Evolutionary conservation across 1,284 basidiomycete genomes (phyloP), one percentile per base, ranked within the genome.

Genomic region (Hortiboletus rubellus): DNA sequence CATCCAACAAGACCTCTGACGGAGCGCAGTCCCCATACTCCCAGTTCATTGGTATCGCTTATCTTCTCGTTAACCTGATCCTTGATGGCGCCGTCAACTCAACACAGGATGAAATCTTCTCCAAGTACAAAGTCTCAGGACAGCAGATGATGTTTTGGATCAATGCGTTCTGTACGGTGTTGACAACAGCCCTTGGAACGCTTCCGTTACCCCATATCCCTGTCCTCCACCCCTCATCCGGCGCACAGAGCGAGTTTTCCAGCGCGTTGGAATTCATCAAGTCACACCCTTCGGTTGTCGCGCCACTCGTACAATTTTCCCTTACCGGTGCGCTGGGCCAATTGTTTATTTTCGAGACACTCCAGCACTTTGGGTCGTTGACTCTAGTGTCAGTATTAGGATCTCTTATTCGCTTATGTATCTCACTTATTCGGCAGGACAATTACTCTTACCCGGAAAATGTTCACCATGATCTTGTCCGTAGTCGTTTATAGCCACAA

Each of bases 121-220:
- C 84, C 40, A 77, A 80, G 24, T 85, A 87, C 75, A 81, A 83
- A 41, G 85, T 96, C 22, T 86, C 88, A 0, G 97, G 97, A 5
- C 95, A 97, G 72, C 96, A 99, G 72, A 98, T 99, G 95, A 99
- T 99, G 97, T 89, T 99, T 71, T 96, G 89, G 85, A 98, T 98
- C 74, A 96, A 96, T 72, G 68, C 88, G 33, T 88, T 94, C 74
- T 89, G 89, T 71, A 91, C 92, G 2, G 47, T 85, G 40, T 74
- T 94, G 59, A 86, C 87, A 9, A 75, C 82, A 7, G 70, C 83
- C 37, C 80, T 94, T 37, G 85, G 88, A 12, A 72, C 87, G 3
- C 80, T 94, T 27, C 86, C 88, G 3, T 74, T 89, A 38, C 86
- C 89, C 4, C 82, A 88, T 63, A 89, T 92, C 60, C 89, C 86